Evolutionary conservation across 768 basidiomycete genomes (phyloP), one percentile per base, ranked within the genome.

Genomic region (Panellus pusillus): DNA sequence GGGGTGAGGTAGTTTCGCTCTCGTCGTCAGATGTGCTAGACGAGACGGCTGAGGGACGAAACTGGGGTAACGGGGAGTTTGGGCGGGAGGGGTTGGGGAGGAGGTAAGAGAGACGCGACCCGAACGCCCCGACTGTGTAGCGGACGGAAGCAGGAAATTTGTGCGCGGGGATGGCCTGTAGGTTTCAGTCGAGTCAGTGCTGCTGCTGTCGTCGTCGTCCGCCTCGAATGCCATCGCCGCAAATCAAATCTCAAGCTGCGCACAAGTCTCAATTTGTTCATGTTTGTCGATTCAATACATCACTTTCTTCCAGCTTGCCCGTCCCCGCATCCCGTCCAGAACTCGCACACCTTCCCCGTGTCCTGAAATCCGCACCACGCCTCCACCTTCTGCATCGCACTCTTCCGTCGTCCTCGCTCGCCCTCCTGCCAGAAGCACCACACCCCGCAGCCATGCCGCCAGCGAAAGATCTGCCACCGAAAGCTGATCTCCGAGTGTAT

Each of bases 401-500:
- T 68, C 37, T 75, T 70, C 89, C 84, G 58, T 80, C 76, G 37
- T 86, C 80, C 6, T 57, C 67, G 1, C 61, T 65, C 20, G 66
- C 0, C 81, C 89, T 1, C 86, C 88, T 1, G 79, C 73, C 17
- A 91, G 72, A 45, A 62, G 66, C 18, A 84, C 79, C 4, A 92
- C 60, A 24, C 83, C 78, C 9, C 81, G 71, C 29, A 93, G 65
- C 91, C 90, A 95, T 24, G 82, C 83, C 9, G 82, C 84, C 17
- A 93, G 78, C 64, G 93, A 91, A 50, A 93, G 71, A 65, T 94
- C 93, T 13, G 86, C 89, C 43, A 91, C 70, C 6, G 87, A 91
- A 61, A 92, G 67, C 58, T 94, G 91, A 63, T 94, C 91, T 87
- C 88, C 89, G 19, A 88, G 78, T 12, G 75, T 68, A 63, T 75